These are phyloP conservation scores for Trypanosoma avium DNA, from an alignment of 208 protist species.

Conservation along the genomic window DNA sequence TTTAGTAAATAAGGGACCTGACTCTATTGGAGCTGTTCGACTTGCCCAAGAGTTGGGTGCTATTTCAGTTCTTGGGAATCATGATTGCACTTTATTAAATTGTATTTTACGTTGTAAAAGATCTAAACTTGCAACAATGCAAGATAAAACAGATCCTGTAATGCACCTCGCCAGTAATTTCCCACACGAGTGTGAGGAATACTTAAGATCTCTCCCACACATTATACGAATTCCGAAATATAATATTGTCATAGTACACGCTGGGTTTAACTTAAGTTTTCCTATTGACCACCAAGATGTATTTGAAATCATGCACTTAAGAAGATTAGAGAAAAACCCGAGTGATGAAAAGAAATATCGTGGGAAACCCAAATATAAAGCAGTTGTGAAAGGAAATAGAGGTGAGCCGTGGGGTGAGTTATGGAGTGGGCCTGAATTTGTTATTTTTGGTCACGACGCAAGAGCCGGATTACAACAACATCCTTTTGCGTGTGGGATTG, in stretches of 20 bases:
- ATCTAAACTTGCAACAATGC: constrained; percentile 28
- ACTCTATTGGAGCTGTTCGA: constrained; percentile 77
- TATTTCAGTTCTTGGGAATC: constrained; percentile 86
- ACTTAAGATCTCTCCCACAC: constrained; percentile 81
- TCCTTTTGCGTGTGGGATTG: constrained; percentile 77
- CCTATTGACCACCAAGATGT: constrained; percentile 70
- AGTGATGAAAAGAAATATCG: constrained; percentile 23
- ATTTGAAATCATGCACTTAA: constrained; percentile 82
- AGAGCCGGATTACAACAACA: constrained; percentile 72
- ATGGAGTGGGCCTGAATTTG: constrained; percentile 78
- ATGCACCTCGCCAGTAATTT: constrained; percentile 73
- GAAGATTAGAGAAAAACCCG: constrained; percentile 52
- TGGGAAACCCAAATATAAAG: constrained; percentile 33
- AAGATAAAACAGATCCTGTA: constrained; percentile 75
- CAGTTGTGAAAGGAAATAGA: constrained; percentile 57
- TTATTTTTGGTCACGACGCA: constrained; percentile 92
- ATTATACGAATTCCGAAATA: constrained; percentile 80
- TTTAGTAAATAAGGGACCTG: constrained; percentile 89
- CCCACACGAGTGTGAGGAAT: constrained; percentile 72
- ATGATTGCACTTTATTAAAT: constrained; percentile 85
- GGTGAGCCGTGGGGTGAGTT: constrained; percentile 68
- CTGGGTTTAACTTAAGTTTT: constrained; percentile 67
- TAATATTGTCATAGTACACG: constrained; percentile 85
- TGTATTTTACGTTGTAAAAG: constrained; percentile 48
- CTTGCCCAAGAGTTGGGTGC: constrained; percentile 62